Evolutionary conservation across 306 rosid species (phyloP), one percentile per base, ranked within the genome.

Genomic region (Canavalia gladiata): DNA sequence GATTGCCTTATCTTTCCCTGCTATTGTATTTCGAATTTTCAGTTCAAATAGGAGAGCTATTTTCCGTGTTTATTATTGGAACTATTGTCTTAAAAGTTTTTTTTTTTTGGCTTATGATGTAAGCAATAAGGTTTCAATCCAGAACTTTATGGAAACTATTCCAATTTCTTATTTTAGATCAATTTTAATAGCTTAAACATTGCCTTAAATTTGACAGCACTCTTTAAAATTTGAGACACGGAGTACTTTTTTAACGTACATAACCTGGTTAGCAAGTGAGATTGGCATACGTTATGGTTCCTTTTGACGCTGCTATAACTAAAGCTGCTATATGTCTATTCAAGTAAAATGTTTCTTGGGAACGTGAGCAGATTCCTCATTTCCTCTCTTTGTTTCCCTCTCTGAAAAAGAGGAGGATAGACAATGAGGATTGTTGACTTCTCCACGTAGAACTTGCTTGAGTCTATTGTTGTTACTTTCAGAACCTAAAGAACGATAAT

Each of bases 1-100:
- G 79, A 30, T 51, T 30, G 30, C 72, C 3, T 34, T 47, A 35
- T 46, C 37, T 49, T 45, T 13, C 7, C 28, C 39, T 35, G 13
- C 63, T 47, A 11, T 18, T 75, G 60, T 62, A 46, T 60, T 59
- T 62, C 46, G 5, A 75, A 31, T 45, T 43, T 13, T 76, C 62
- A 62, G 39, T 76, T 76, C 62, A 47, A 34, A n/a, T 76, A n/a
- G 9, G 10, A 46, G 58, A 11, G 11, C 3, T 76, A 4, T 75
- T 46, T 31, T 3, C 54, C 66, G 54, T 56, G 41, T 56, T 73
- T 54, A 37, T 9, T 3, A 18, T 18, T 18, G 51, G 42, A 74
- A 41, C 42, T 55, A 29, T 41, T 52, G 25, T 18, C 25, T 18
- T 18, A 18, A 18, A 18, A 18, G 25, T 18, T 18, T 18, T 18